Evolutionary conservation across 495 filamentous ascomycete genomes (phyloP).

Genomic region (Penicillium steckii): DNA sequence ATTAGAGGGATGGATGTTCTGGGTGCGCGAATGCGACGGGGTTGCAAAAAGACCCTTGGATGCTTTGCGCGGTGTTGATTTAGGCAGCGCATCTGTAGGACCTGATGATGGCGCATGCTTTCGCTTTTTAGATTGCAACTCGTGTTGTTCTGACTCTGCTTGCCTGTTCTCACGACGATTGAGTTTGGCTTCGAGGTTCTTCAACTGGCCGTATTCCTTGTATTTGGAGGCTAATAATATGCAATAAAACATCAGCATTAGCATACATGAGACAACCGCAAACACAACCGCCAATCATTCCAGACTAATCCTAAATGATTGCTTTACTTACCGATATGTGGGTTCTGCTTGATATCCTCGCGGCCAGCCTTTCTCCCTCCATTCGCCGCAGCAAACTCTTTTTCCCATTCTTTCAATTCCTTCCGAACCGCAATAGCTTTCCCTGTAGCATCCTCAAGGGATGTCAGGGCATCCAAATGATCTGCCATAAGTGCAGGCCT

Average conservation of each 20-base stretch:
- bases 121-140: slow-evolving; percentile 39
- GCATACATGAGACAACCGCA: too few species aligned
- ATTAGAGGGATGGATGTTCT: slow-evolving; percentile 42
- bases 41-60: slow-evolving; percentile 38
- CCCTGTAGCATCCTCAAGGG: slow-evolving; percentile 24
- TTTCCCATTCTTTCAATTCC: slow-evolving; percentile 88
- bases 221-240: slow-evolving; percentile 72
- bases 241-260: neutral
- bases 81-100: slow-evolving; percentile 16
- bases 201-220: slow-evolving; percentile 78
- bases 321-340: slow-evolving; percentile 66
- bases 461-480: slow-evolving; percentile 11
- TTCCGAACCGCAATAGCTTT: slow-evolving; percentile 51
- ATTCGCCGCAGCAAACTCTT: slow-evolving; percentile 65
- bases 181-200: slow-evolving; percentile 50
- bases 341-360: slow-evolving; percentile 83
- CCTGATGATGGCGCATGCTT: slow-evolving; percentile 34
- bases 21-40: slow-evolving; percentile 43
- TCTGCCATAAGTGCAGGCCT: slow-evolving; percentile 37
- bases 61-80: slow-evolving; percentile 23
- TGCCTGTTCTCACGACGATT: slow-evolving; percentile 28
- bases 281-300: neutral
- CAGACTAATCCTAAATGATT: neutral
- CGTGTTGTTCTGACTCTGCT: slow-evolving; percentile 17
- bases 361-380: slow-evolving; percentile 74